Conservation (phyloP, 2,329 filamentous ascomycete species). For the Didymella lethalis region DNA sequence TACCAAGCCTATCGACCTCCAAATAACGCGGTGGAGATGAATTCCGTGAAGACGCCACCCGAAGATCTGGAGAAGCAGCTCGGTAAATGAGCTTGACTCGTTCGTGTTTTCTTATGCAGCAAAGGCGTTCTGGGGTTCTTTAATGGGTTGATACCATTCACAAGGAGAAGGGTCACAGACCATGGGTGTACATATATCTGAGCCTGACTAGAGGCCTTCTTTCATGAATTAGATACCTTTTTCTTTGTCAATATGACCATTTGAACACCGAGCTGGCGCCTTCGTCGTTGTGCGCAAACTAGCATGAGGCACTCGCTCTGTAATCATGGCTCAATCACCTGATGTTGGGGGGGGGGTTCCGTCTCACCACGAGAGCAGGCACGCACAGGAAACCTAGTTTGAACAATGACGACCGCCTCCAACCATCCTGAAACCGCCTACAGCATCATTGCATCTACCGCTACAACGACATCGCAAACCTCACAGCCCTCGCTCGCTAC, state of each 20-base stretch:
- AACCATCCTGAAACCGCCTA: too few species aligned
- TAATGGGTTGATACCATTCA: constrained; percentile 17
- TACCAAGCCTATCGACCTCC: constrained; percentile 43
- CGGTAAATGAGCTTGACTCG: constrained; percentile 1
- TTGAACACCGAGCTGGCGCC: neutral
- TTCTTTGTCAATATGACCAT: constrained; percentile 1
- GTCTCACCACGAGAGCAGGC: too few species aligned
- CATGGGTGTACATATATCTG: constrained; percentile 7
- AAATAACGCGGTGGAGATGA: constrained; percentile 27
- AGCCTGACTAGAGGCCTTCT: neutral
- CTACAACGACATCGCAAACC: too few species aligned
- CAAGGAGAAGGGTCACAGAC: neutral
- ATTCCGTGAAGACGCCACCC: constrained; percentile 31
- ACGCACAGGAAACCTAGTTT: too few species aligned
- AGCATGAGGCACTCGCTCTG: too few species aligned
- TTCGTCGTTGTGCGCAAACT: neutral
- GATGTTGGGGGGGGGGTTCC: too few species aligned
- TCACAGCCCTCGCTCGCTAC: too few species aligned
- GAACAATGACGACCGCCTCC: too few species aligned
- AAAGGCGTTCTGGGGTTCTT: constrained; percentile 7
- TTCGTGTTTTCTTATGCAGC: neutral
- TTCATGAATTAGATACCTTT: constrained; percentile 12
- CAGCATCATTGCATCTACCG: too few species aligned
- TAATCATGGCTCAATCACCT: too few species aligned
- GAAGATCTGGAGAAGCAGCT: constrained; percentile 35